Conservation (phyloP, 2,329 filamentous ascomycete species). For the Talaromyces sp. region DNA sequence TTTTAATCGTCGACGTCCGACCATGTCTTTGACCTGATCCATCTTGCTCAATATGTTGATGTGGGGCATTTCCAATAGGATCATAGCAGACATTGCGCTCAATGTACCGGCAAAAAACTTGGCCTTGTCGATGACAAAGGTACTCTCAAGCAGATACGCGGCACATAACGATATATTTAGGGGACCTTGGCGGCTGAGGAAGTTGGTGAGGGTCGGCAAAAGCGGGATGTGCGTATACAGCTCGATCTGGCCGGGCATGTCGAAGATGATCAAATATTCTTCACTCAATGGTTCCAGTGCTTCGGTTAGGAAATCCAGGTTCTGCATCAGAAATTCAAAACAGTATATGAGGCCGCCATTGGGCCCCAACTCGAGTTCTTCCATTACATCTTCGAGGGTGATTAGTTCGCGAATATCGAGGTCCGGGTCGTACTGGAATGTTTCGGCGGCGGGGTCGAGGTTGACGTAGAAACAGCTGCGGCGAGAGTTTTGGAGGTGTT, state of each 20-base stretch:
- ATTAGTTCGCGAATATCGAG: constrained; percentile 95
- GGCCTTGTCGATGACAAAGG: constrained; percentile 89
- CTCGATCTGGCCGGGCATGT: constrained; percentile 99
- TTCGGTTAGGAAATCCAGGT: constrained; percentile 86
- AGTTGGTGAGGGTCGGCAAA: constrained; percentile 76
- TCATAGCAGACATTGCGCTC: constrained; percentile 97
- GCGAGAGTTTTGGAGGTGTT: constrained; percentile 83
- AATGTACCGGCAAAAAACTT: constrained; percentile 97
- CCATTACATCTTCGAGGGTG: constrained; percentile 92
- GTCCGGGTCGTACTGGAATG: constrained; percentile 86
- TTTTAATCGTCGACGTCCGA: constrained; percentile 83
- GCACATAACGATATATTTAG: constrained; percentile 91
- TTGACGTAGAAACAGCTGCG: constrained; percentile 98
- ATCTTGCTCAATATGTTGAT: constrained; percentile 97
- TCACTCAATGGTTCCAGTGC: constrained; percentile 82
- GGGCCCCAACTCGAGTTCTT: constrained; percentile 83
- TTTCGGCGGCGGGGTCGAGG: constrained; percentile 91
- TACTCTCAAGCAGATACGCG: constrained; percentile 89
- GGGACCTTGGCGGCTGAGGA: constrained; percentile 72
- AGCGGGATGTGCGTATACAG: constrained; percentile 96
- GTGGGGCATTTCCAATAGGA: constrained; percentile 96
- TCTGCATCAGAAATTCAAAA: constrained; percentile 93
- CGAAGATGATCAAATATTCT: constrained; percentile 95
- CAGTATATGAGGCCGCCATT: constrained; percentile 95
- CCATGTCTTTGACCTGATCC: constrained; percentile 89